Conservation (phyloP, 192 early-diverging fungal species). For the Dissophora globulifera region DNA sequence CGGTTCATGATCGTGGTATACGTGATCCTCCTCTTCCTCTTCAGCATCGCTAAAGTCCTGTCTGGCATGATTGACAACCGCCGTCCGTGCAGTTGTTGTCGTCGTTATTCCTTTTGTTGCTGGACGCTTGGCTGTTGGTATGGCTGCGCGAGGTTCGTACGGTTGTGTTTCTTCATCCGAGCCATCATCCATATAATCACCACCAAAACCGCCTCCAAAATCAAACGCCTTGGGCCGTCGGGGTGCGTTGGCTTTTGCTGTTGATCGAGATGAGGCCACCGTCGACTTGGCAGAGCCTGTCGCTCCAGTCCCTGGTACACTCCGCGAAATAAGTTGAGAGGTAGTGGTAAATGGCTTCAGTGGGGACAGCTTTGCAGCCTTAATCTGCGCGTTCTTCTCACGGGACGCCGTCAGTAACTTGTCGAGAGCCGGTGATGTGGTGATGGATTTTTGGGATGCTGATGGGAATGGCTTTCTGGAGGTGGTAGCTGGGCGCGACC, state of each 20-base stretch:
- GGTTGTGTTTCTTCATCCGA: neutral
- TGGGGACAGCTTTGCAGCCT: neutral
- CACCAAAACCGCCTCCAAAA: conserved; percentile 1
- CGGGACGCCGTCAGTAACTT: conserved; percentile 4
- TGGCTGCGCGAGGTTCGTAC: too few species aligned
- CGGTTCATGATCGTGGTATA: conserved; percentile 1
- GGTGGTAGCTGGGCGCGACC: neutral
- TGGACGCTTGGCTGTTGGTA: too few species aligned
- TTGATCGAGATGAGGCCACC: too few species aligned
- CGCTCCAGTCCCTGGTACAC: too few species aligned
- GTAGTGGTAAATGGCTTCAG: neutral
- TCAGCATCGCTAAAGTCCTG: neutral
- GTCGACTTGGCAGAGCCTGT: too few species aligned
- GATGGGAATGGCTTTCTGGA: neutral
- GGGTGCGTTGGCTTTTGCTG: too few species aligned
- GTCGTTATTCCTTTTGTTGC: too few species aligned
- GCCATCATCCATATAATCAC: neutral
- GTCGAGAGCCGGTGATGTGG: conserved; percentile 22
- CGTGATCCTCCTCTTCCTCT: neutral
- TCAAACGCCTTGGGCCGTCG: conserved; percentile 18
- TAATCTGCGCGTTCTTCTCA: conserved; percentile 19
- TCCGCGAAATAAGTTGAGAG: neutral
- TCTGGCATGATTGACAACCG: too few species aligned
- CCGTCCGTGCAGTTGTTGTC: too few species aligned
- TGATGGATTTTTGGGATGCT: neutral